Evolutionary conservation across 1,284 basidiomycete genomes (phyloP), one percentile per base, ranked within the genome.

Genomic region (Uromyces viciae-fabae): DNA sequence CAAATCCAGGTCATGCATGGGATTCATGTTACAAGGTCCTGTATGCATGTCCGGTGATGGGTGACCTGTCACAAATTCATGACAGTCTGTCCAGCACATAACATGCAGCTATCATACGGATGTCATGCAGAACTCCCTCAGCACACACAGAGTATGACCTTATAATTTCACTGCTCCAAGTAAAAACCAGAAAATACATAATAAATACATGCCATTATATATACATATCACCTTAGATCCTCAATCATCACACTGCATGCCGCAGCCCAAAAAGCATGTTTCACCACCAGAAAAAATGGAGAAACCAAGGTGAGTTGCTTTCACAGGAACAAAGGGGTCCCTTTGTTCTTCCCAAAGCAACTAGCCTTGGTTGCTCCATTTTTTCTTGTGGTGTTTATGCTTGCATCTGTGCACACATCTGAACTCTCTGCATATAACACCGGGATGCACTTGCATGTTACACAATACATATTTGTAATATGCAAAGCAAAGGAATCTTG

Each of bases 1-100:
- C 62, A 66, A 66, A 66, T 38, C 38, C 31, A 40, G 62, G 62
- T 66, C 62, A 66, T 66, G 62, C 31, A 36, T 33, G 31, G 28
- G n/a, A 66, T 66, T 28, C 62, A 66, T 22, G 62, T 66, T 66
- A 31, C 62, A 28, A 19, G 62, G 62, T 64, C 54, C 54, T 56
- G 54, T 28, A 56, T 56, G 54, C 66, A 33, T 69, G 66, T 69
- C 66, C 36, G 31, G 66, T 42, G 25, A 40, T 69, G 36, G 31
- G 28, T 31, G 33, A 69, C 66, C 66, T 69, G 66, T 9, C 31
- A 69, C 38, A 43, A 31, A 69, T 69, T 38, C 66, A 69, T 31
- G 66, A 69, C 66, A 69, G 28, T 25, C 31, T 25, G 17, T 42
- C 33, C 2, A 28, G 66, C 9, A 28, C 28, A 69, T 19, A 25